Conservation (phyloP, 139 green algal species). For the Micromonas pusilla region DNA sequence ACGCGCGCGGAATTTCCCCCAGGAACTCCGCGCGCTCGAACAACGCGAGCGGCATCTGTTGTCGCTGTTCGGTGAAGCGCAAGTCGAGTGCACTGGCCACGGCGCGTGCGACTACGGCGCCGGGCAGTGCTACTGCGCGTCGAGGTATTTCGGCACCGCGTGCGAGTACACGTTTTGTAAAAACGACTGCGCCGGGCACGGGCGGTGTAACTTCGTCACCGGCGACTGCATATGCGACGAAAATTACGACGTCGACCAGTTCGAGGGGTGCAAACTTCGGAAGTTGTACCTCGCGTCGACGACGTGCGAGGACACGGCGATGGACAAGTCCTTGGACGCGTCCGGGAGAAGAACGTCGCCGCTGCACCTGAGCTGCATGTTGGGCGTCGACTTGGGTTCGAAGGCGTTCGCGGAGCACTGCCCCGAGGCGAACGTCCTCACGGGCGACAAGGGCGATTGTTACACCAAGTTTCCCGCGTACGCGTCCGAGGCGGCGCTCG, state of each 20-base stretch:
- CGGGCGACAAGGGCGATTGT: background rate
- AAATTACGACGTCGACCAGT: background rate
- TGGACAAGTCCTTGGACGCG: background rate
- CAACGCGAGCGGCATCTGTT: conserved; percentile 8
- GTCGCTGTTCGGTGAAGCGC: conserved; percentile 1
- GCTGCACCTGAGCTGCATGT: conserved; percentile 12
- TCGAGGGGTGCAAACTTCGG: background rate
- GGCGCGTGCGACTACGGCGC: conserved; percentile 22
- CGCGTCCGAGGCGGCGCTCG: background rate
- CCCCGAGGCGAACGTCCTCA: background rate
- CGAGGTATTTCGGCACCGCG: background rate
- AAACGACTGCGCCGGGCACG: conserved; percentile 22
- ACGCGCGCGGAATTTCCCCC: conserved; percentile 1
- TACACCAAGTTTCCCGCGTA: background rate
- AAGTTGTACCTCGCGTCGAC: conserved; percentile 12
- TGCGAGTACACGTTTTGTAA: conserved; percentile 24
- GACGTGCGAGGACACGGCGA: conserved; percentile 12
- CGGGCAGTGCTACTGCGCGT: conserved; percentile 23
- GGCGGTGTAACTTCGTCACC: conserved; percentile 10
- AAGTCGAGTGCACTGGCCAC: background rate
- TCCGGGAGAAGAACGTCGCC: background rate
- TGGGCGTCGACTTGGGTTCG: background rate
- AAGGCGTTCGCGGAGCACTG: background rate
- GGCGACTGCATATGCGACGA: conserved; percentile 16
- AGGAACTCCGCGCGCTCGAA: background rate